Percentiles rank a stretch among this genome's conserved stretches.
phyloP scores from a whole-genome alignment of 495 filamentous ascomycete genomes.

The Podospora pseudoanserina region DNA sequence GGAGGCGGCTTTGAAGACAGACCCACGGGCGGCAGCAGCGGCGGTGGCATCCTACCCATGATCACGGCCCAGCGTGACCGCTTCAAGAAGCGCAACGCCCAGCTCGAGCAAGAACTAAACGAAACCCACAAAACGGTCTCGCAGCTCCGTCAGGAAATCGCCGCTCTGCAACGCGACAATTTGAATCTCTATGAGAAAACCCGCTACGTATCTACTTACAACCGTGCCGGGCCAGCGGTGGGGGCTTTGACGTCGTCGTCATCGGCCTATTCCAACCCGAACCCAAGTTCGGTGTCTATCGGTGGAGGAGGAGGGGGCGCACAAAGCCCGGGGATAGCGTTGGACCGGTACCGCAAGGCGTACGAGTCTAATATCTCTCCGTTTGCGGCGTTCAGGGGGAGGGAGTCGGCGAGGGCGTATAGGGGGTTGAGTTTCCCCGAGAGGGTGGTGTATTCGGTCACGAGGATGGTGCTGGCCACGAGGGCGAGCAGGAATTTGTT shows the following conservation, averaged over 20 bases:
- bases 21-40: constrained; percentile 60
- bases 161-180: constrained; percentile 93
- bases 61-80: constrained; percentile 95
- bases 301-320: constrained; percentile 34
- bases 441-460: constrained; percentile 83
- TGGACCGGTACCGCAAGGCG: constrained; percentile 86
- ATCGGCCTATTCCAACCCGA: constrained; percentile 70
- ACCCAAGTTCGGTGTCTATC: constrained; percentile 63
- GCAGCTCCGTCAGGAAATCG: constrained; percentile 83
- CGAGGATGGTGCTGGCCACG: constrained; percentile 84
- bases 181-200: constrained; percentile 97
- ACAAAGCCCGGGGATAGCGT: constrained; percentile 54
- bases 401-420: constrained; percentile 88
- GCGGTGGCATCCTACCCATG: constrained; percentile 94
- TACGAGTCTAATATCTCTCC: constrained; percentile 95
- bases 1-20: constrained; percentile 59
- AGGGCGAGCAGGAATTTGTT: constrained; percentile 90
- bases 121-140: constrained; percentile 78
- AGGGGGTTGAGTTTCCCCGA: constrained; percentile 92
- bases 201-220: constrained; percentile 91
- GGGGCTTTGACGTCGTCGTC: constrained; percentile 60
- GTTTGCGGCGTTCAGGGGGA: constrained; percentile 89
- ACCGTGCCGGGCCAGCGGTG: constrained; percentile 56
- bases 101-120: constrained; percentile 87
- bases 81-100: constrained; percentile 92